Evolutionary conservation across 2,329 filamentous ascomycete species (phyloP).

Genomic region (Colletotrichum sp.): DNA sequence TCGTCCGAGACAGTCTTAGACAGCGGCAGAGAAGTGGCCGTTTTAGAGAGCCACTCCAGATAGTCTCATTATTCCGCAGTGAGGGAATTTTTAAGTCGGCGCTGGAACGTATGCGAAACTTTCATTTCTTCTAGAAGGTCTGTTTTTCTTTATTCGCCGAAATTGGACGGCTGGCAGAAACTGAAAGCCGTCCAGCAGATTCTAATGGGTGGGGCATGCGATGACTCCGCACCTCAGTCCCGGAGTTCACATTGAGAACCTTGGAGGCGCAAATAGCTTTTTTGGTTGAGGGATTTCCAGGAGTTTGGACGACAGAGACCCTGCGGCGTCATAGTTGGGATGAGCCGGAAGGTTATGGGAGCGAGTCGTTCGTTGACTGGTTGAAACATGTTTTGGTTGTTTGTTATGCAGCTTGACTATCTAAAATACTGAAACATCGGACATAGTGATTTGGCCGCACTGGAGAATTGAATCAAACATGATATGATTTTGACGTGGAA

Average conservation of each 20-base stretch:
- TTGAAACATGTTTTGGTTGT: conserved; percentile 14
- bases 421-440: not conserved
- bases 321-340: not conserved
- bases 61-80: not conserved
- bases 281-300: not conserved
- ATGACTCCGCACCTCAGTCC: conserved; percentile 1
- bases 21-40: not conserved
- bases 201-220: conserved; percentile 7
- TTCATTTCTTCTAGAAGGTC: not conserved
- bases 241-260: not conserved
- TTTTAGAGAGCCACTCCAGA: not conserved
- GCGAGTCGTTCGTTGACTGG: not conserved
- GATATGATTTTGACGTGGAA: not conserved
- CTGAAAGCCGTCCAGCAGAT: not conserved
- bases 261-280: not conserved
- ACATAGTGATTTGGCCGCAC: not conserved
- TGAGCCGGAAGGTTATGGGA: not conserved
- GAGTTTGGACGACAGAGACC: conserved; percentile 12
- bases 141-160: not conserved
- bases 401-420: not conserved
- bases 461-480: not conserved
- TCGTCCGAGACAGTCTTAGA: not conserved
- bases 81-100: not conserved
- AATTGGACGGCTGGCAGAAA: not conserved
- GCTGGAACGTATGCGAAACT: not conserved